A percentile compares a stretch with the other conserved stretches of the same genome.
Evolutionary conservation across 2,329 filamentous ascomycete species (phyloP).

Genomic region (Magnaporthales sp.): DNA sequence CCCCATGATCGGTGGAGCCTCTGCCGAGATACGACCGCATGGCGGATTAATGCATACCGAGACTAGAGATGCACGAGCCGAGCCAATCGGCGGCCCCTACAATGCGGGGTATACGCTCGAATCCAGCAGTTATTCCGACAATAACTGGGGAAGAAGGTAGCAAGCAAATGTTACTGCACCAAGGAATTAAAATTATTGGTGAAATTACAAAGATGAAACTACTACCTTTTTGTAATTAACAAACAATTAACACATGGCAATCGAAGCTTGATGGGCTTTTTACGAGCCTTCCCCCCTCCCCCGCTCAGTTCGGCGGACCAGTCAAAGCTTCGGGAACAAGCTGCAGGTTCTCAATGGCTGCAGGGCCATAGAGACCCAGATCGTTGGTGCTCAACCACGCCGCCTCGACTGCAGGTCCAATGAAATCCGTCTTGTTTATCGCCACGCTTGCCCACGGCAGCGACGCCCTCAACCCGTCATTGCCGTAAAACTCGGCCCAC

Average conservation of each 20-base stretch:
- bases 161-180: too few relatives aligned
- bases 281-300: too few relatives aligned
- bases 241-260: too few relatives aligned
- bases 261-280: too few relatives aligned
- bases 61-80: neutral
- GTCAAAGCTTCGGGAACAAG: constrained; percentile 12
- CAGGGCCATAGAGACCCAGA: constrained; percentile 46
- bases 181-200: neutral
- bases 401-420: constrained; percentile 44
- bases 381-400: constrained; percentile 50
- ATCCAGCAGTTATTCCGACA: too few relatives aligned
- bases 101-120: neutral
- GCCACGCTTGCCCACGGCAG: constrained; percentile 26
- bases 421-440: constrained; percentile 32
- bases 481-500: constrained; percentile 44
- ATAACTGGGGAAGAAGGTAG: too few relatives aligned
- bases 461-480: constrained; percentile 32
- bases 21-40: neutral
- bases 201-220: neutral
- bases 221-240: too few relatives aligned
- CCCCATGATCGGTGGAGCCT: neutral
- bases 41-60: neutral
- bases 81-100: neutral
- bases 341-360: constrained; percentile 47
- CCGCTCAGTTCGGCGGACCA: neutral